Percentiles rank a stretch among this genome's conserved stretches.
Evolutionary conservation across 176 grass and related monocot genomes (phyloP).

Genomic region (Cenchrus fungigraminus): DNA sequence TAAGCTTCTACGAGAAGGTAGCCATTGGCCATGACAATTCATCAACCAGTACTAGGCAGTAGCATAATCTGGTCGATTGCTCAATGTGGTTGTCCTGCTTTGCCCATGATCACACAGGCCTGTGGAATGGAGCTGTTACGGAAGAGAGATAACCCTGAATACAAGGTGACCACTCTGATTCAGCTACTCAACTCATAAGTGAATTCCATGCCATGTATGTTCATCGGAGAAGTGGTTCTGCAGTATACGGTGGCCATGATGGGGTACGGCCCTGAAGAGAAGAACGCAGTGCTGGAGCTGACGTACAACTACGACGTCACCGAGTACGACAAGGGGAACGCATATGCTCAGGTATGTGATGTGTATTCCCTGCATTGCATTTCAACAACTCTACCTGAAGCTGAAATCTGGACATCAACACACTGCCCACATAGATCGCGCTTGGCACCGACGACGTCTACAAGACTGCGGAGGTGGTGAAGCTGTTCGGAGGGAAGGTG

Average conservation of each 20-base stretch:
- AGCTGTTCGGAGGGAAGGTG: conserved; percentile 60
- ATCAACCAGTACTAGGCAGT: not conserved
- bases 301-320: conserved; percentile 69
- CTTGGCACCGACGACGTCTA: conserved; percentile 86
- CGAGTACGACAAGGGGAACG: conserved; percentile 69
- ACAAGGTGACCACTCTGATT: conserved; percentile 57
- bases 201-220: not conserved
- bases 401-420: not conserved
- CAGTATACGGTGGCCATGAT: conserved; percentile 70
- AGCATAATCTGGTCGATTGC: not conserved
- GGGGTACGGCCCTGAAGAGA: conserved; percentile 75
- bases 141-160: conserved; percentile 64
- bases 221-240: not conserved
- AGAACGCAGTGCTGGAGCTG: conserved; percentile 65
- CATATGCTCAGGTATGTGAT: conserved; percentile 54
- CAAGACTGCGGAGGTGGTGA: conserved; percentile 69
- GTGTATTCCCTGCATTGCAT: not conserved
- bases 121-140: conserved; percentile 69
- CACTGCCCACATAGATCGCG: conserved; percentile 52
- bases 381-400: no score
- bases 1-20: conserved; percentile 79
- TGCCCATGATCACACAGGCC: conserved; percentile 37
- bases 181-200: not conserved
- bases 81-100: no score
- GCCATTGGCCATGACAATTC: not conserved